Percentiles rank a stretch among this genome's conserved stretches.
These are phyloP conservation scores for Kalmanozyma brasiliensis DNA, from an alignment of 1,284 basidiomycete genomes.

Conservation along the genomic window DNA sequence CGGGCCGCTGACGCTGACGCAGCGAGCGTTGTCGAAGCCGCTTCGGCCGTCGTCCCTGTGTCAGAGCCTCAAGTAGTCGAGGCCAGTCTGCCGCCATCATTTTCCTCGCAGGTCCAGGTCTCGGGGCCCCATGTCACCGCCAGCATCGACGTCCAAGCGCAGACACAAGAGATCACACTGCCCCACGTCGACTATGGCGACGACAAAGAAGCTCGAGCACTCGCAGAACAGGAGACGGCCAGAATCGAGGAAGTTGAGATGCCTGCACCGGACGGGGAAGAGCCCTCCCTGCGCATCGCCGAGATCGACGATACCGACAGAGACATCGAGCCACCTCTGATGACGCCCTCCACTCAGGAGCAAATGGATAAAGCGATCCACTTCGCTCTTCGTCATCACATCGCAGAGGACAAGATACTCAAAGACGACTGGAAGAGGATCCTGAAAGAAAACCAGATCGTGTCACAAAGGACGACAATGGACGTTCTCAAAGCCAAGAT, in stretches of 20 bases:
- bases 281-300: slow-evolving; percentile 31
- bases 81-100: background rate
- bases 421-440: slow-evolving; percentile 28
- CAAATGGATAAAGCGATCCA: slow-evolving; percentile 34
- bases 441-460: slow-evolving; percentile 39
- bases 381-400: slow-evolving; percentile 17
- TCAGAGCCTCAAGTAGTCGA: slow-evolving; percentile 5
- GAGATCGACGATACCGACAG: slow-evolving; percentile 28
- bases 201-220: slow-evolving; percentile 28
- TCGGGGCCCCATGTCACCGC: slow-evolving; percentile 32
- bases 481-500: slow-evolving; percentile 46
- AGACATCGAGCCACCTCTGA: slow-evolving; percentile 29
- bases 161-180: slow-evolving; percentile 29
- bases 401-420: background rate
- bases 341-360: slow-evolving; percentile 48
- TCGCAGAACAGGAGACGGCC: slow-evolving; percentile 25
- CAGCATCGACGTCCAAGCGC: slow-evolving; percentile 27
- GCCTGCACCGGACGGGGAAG: slow-evolving; percentile 12
- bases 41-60: background rate
- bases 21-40: background rate
- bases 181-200: slow-evolving; percentile 31
- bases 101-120: slow-evolving; percentile 29
- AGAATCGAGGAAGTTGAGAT: slow-evolving; percentile 42
- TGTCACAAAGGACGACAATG: slow-evolving; percentile 42
- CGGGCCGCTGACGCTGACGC: background rate